phyloP scores from a whole-genome alignment of 495 filamentous ascomycete genomes.

The Lasiosphaeria hispida region DNA sequence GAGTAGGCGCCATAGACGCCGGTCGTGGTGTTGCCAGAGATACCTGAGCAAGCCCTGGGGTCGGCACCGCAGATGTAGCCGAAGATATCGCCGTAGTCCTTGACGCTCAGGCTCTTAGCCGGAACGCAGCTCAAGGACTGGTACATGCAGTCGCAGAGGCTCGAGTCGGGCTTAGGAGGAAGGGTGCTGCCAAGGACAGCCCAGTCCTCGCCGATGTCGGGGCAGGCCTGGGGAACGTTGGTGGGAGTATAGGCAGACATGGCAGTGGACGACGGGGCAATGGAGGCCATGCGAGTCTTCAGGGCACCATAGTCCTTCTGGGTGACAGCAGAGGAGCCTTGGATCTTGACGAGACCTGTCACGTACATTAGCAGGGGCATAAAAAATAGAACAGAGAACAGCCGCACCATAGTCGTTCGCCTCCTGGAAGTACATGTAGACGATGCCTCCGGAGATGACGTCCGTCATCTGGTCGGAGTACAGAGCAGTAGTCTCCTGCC shows the following conservation, averaged over 20 bases:
- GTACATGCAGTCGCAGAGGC: conserved; percentile 81
- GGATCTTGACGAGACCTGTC: conserved; percentile 62
- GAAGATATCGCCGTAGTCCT: conserved; percentile 66
- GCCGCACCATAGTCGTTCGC: conserved; percentile 75
- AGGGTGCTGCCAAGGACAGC: conserved; percentile 60
- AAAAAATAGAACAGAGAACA: not conserved
- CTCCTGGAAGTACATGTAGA: conserved; percentile 97
- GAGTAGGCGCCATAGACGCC: conserved; percentile 85
- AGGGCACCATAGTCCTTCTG: conserved; percentile 74
- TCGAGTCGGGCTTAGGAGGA: conserved; percentile 73
- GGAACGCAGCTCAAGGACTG: conserved; percentile 68
- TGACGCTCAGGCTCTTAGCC: conserved; percentile 40
- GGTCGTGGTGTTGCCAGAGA: conserved; percentile 64
- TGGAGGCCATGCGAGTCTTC: conserved; percentile 64
- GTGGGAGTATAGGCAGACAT: conserved; percentile 70
- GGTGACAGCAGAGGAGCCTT: conserved; percentile 55
- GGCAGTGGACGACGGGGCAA: conserved; percentile 62
- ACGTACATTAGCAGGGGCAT: not conserved
- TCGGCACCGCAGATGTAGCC: conserved; percentile 65
- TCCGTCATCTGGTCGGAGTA: conserved; percentile 76
- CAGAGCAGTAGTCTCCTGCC: conserved; percentile 82
- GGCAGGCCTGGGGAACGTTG: conserved; percentile 76
- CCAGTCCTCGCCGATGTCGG: conserved; percentile 64
- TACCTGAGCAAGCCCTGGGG: conserved; percentile 59
- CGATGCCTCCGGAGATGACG: conserved; percentile 91